These are phyloP conservation scores for Apodospora peruviana DNA, from an alignment of 495 filamentous ascomycete genomes.

Conservation along the genomic window DNA sequence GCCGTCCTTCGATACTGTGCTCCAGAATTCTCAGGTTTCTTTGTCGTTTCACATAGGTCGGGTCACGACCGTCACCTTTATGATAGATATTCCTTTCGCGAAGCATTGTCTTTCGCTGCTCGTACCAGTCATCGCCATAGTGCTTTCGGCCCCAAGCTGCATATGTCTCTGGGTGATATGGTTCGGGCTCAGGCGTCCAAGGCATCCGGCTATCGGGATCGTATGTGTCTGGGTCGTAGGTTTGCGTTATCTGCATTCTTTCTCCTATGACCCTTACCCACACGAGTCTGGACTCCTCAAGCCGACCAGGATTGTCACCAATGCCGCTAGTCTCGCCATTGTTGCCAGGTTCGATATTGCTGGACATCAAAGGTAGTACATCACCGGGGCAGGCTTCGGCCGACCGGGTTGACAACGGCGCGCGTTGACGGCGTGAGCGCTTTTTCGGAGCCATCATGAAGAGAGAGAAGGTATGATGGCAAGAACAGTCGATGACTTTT, in stretches of 20 bases:
- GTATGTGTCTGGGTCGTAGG: conserved; percentile 5
- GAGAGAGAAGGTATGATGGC: no score
- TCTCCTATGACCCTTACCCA: not conserved
- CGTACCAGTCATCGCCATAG: conserved; percentile 11
- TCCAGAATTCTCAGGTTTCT: conserved; percentile 6
- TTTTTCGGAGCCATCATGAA: no score
- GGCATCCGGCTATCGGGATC: not conserved
- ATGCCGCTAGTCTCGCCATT: no score
- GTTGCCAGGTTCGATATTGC: no score
- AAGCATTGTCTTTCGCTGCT: conserved; percentile 8
- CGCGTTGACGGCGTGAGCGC: no score
- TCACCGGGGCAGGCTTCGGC: no score
- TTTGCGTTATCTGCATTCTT: conserved; percentile 3
- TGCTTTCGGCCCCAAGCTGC: conserved; percentile 12
- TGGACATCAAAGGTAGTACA: no score
- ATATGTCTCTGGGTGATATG: conserved; percentile 4
- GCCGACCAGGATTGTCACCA: no score
- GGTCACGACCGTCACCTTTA: not conserved
- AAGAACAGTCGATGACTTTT: no score
- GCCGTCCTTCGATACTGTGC: conserved; percentile 3
- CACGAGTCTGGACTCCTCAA: no score
- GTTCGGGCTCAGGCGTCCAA: conserved; percentile 13
- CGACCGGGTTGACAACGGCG: no score
- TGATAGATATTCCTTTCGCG: conserved; percentile 9
- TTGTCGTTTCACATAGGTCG: conserved; percentile 6